These are phyloP conservation scores for Gaertneriomyces sp. DNA, from an alignment of 192 early-diverging fungal species.

Conservation along the genomic window DNA sequence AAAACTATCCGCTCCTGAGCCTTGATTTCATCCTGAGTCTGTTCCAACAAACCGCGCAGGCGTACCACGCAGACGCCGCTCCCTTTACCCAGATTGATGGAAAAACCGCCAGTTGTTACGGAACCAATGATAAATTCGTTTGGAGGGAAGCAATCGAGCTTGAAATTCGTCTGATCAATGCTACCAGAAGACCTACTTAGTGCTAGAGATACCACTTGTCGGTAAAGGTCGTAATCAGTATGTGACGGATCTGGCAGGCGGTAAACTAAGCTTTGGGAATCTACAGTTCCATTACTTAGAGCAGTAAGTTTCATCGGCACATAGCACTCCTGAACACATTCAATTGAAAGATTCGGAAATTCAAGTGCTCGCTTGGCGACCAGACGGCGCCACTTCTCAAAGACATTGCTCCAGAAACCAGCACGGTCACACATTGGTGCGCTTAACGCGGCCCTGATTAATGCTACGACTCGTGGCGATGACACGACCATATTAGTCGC, in stretches of 20 bases:
- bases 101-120: conserved; percentile 67
- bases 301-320: conserved; percentile 52
- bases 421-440: conserved; percentile 16
- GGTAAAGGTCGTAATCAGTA: conserved; percentile 46
- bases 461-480: background rate
- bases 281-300: conserved; percentile 47
- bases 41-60: no score
- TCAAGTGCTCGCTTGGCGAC: conserved; percentile 5
- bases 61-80: no score
- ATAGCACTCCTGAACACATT: conserved; percentile 29
- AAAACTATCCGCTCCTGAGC: no score
- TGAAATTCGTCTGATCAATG: conserved; percentile 24
- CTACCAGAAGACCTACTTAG: conserved; percentile 30
- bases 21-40: no score
- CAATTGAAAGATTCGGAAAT: conserved; percentile 23
- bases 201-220: background rate
- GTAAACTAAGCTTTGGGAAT: conserved; percentile 56
- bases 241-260: conserved; percentile 26
- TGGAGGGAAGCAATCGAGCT: conserved; percentile 35
- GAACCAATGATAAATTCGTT: conserved; percentile 57
- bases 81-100: conserved; percentile 57
- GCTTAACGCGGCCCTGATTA: conserved; percentile 33
- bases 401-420: background rate
- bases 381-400: background rate
- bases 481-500: background rate